Conservation (phyloP, 176 grass and related monocot species). For the Oryza brachyantha region DNA sequence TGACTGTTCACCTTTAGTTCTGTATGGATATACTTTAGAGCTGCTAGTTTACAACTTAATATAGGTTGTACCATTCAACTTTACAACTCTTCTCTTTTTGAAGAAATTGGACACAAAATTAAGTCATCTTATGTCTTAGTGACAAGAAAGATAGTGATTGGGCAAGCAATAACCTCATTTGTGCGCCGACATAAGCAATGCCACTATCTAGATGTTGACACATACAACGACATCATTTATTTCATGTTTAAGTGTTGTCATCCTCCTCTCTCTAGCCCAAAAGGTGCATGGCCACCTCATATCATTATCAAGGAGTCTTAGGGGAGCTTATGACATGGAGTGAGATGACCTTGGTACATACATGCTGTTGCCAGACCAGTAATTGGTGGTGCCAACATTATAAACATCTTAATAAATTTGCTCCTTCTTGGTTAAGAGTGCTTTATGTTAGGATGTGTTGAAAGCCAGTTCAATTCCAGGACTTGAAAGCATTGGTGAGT, state of each 20-base stretch:
- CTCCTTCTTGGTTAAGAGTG: background rate
- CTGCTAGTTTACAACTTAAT: too few relatives aligned
- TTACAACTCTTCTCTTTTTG: too few relatives aligned
- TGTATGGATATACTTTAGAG: too few relatives aligned
- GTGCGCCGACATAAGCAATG: background rate
- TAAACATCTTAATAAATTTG: background rate
- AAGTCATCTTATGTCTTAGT: too few relatives aligned
- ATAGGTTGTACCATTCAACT: too few relatives aligned
- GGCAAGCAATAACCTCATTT: too few relatives aligned
- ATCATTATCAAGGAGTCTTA: background rate
- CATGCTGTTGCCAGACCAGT: background rate
- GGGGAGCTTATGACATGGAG: background rate
- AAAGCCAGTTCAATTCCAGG: background rate
- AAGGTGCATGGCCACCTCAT: background rate
- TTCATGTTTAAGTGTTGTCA: background rate
- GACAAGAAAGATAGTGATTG: too few relatives aligned
- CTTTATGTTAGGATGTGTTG: background rate
- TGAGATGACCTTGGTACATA: background rate
- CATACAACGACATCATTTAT: background rate
- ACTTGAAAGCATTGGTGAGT: background rate
- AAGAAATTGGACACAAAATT: too few relatives aligned
- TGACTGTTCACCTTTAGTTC: too few relatives aligned
- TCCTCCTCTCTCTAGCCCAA: background rate
- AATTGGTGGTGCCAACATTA: background rate
- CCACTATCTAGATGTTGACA: background rate